Evolutionary conservation across 1,284 basidiomycete species (phyloP).

Genomic region (Leccinum pallidistipes): DNA sequence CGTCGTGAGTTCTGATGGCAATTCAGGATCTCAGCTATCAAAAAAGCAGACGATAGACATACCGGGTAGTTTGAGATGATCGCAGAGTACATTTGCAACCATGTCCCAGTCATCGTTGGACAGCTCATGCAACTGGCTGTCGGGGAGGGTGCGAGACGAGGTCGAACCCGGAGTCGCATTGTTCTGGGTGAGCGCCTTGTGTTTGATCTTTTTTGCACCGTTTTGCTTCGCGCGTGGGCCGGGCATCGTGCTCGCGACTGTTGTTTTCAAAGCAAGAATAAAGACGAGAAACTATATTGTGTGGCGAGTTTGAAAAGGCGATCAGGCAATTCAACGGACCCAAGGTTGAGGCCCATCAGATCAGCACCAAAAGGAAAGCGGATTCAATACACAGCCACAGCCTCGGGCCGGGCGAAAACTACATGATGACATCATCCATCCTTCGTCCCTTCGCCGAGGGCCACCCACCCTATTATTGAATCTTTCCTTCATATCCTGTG

Average conservation of each 20-base stretch:
- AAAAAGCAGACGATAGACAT: slow-evolving; percentile 11
- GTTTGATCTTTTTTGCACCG: slow-evolving; percentile 21
- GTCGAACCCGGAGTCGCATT: not conserved
- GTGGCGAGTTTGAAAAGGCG: too few relatives aligned
- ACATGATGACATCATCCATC: too few relatives aligned
- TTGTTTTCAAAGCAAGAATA: not conserved
- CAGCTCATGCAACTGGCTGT: slow-evolving; percentile 20
- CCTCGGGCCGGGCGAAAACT: too few relatives aligned
- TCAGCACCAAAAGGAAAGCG: too few relatives aligned
- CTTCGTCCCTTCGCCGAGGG: too few relatives aligned
- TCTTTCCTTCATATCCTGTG: too few relatives aligned
- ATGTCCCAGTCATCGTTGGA: slow-evolving; percentile 44
- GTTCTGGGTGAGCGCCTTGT: slow-evolving; percentile 4
- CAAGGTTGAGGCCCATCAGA: too few relatives aligned
- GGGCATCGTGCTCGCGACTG: slow-evolving; percentile 24
- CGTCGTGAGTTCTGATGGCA: slow-evolving; percentile 46
- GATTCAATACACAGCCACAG: too few relatives aligned
- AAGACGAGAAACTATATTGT: too few relatives aligned
- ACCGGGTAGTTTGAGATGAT: slow-evolving; percentile 53
- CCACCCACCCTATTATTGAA: too few relatives aligned
- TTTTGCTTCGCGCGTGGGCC: slow-evolving; percentile 31
- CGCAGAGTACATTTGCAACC: slow-evolving; percentile 47
- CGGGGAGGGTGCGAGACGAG: slow-evolving; percentile 3
- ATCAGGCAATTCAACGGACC: too few relatives aligned
- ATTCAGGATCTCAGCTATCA: not conserved